Percentiles rank a stretch among this genome's conserved stretches.
phyloP scores from a whole-genome alignment of 208 protist genomes.

The Blechomonas ayalai region DNA sequence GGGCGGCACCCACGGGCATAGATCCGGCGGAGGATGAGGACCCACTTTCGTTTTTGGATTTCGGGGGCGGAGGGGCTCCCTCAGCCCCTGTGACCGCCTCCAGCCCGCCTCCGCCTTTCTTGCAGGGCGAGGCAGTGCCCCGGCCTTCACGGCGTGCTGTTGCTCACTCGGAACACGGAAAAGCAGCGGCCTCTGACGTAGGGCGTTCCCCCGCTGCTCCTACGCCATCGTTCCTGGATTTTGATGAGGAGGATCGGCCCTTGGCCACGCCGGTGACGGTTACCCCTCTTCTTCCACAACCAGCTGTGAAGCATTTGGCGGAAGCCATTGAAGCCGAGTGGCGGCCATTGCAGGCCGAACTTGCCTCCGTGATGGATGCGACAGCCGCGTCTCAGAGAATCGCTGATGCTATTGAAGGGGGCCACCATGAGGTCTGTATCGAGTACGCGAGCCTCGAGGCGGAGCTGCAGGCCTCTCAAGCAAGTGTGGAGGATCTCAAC shows the following conservation, averaged over 20 bases:
- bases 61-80: slow-evolving; percentile 9
- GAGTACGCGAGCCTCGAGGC: slow-evolving; percentile 18
- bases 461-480: slow-evolving; percentile 8
- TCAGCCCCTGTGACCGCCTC: neutral
- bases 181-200: neutral
- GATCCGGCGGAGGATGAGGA: slow-evolving; percentile 4
- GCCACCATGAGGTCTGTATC: slow-evolving; percentile 18
- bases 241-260: slow-evolving; percentile 3
- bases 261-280: neutral
- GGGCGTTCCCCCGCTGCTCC: neutral
- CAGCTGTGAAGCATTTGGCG: neutral
- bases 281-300: slow-evolving; percentile 1
- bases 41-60: slow-evolving; percentile 27
- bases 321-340: neutral
- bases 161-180: too few species aligned
- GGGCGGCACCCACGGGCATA: neutral
- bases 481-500: too few species aligned
- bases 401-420: slow-evolving; percentile 15
- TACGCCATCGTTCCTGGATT: slow-evolving; percentile 7
- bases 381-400: neutral
- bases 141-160: too few species aligned
- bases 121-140: neutral
- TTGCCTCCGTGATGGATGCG: slow-evolving; percentile 4
- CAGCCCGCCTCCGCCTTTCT: neutral
- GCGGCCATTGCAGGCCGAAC: slow-evolving; percentile 12